phyloP scores from a whole-genome alignment of 2,329 filamentous ascomycete species.

The Sporothrix brunneoviolacea region DNA sequence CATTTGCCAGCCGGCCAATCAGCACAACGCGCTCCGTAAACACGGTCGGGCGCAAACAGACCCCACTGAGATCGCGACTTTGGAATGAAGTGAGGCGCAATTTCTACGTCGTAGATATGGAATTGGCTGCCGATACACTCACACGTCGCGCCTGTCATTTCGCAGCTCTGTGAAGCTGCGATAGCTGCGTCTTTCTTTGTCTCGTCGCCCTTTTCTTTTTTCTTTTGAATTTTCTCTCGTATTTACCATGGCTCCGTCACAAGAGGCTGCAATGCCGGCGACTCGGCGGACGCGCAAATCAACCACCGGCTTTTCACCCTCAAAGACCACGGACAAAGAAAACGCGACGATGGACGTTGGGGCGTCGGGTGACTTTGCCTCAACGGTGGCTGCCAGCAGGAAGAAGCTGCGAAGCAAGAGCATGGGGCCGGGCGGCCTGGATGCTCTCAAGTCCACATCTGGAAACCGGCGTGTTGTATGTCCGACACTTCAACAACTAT shows the following conservation, averaged over 20 bases:
- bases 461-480: constrained; percentile 76
- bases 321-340: constrained; percentile 61
- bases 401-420: constrained; percentile 89
- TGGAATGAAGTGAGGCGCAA: not conserved
- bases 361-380: constrained; percentile 19
- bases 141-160: not conserved
- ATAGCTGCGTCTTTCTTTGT: not conserved
- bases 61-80: constrained; percentile 16
- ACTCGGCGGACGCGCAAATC: constrained; percentile 62
- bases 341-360: constrained; percentile 66
- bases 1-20: constrained; percentile 8
- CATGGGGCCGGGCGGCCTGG: constrained; percentile 83
- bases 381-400: constrained; percentile 43
- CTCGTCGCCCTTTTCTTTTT: not conserved
- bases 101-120: not conserved
- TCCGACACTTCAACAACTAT: not conserved
- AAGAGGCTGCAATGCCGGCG: constrained; percentile 46
- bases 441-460: constrained; percentile 66
- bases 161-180: not conserved
- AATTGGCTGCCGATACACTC: constrained; percentile 4
- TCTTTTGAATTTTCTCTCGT: not conserved
- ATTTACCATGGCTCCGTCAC: constrained; percentile 31
- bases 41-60: constrained; percentile 7
- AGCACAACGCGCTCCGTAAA: constrained; percentile 9
- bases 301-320: constrained; percentile 53